These are phyloP conservation scores for Pseudoneurospora amorphoporcata DNA, from an alignment of 495 filamentous ascomycete genomes.

Conservation along the genomic window DNA sequence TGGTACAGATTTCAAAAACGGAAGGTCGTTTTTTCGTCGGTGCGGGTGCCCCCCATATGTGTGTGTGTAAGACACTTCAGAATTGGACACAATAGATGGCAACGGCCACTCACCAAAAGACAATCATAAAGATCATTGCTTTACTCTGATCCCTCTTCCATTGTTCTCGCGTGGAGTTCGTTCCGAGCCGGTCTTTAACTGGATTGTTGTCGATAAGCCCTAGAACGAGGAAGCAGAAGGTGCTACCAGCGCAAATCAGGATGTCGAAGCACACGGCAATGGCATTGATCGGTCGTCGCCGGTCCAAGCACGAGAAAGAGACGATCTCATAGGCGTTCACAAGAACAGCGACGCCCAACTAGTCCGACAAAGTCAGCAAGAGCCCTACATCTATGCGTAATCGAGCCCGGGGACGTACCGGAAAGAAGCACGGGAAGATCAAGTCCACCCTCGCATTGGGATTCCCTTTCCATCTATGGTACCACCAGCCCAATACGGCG, in stretches of 20 bases:
- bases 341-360: slow-evolving; percentile 9
- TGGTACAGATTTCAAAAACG: background rate
- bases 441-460: slow-evolving; percentile 13
- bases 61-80: background rate
- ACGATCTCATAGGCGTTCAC: slow-evolving; percentile 12
- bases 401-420: slow-evolving; percentile 4
- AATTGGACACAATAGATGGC: background rate
- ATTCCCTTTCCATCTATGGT: slow-evolving; percentile 10
- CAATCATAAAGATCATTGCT: slow-evolving; percentile 22
- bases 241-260: slow-evolving; percentile 5
- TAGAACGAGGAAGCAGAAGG: slow-evolving; percentile 19
- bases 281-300: slow-evolving; percentile 12
- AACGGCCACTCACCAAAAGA: slow-evolving; percentile 11
- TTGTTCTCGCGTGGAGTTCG: background rate
- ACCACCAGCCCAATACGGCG: slow-evolving; percentile 11
- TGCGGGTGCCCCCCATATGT: background rate
- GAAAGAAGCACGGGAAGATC: slow-evolving; percentile 19
- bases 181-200: background rate
- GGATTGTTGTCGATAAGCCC: slow-evolving; percentile 2
- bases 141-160: slow-evolving; percentile 15
- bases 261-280: slow-evolving; percentile 13
- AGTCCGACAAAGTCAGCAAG: background rate
- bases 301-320: slow-evolving; percentile 9
- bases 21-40: background rate
- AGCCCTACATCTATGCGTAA: background rate